Conservation (phyloP, 2,329 filamentous ascomycete genomes). For the Emydomyces testavorans region DNA sequence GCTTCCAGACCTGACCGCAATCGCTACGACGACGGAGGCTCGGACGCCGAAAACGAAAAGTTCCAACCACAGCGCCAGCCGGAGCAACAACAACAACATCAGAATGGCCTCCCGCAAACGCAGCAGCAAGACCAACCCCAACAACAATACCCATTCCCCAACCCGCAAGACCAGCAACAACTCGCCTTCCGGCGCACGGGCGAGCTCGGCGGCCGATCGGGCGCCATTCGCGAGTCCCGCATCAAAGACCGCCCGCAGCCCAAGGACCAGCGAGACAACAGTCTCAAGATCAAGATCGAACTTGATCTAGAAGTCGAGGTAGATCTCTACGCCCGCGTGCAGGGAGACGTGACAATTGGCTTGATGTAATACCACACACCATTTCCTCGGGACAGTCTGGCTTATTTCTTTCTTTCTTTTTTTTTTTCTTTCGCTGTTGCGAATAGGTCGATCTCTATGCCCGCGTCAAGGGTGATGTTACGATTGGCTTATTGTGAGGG, state of each 20-base stretch:
- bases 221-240: conserved; percentile 23
- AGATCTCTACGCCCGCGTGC: conserved; percentile 10
- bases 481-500: conserved; percentile 8
- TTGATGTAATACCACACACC: conserved; percentile 4
- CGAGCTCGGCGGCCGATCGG: not conserved
- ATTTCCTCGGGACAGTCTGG: no score
- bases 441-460: conserved; percentile 5
- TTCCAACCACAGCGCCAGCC: not conserved
- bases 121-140: not conserved
- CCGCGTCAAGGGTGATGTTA: conserved; percentile 5
- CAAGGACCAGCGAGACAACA: conserved; percentile 28
- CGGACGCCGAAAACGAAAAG: conserved; percentile 6
- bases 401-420: not conserved
- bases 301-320: conserved; percentile 23
- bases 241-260: conserved; percentile 31
- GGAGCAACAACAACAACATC: not conserved
- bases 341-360: conserved; percentile 10
- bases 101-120: not conserved
- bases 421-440: not conserved
- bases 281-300: conserved; percentile 35
- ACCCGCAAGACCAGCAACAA: conserved; percentile 2
- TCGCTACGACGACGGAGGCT: not conserved
- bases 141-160: not conserved
- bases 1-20: conserved; percentile 5
- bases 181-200: not conserved